Base-by-base conservation (phyloP, 768 basidiomycete species). In the Favolaschia claudopus region DNA sequence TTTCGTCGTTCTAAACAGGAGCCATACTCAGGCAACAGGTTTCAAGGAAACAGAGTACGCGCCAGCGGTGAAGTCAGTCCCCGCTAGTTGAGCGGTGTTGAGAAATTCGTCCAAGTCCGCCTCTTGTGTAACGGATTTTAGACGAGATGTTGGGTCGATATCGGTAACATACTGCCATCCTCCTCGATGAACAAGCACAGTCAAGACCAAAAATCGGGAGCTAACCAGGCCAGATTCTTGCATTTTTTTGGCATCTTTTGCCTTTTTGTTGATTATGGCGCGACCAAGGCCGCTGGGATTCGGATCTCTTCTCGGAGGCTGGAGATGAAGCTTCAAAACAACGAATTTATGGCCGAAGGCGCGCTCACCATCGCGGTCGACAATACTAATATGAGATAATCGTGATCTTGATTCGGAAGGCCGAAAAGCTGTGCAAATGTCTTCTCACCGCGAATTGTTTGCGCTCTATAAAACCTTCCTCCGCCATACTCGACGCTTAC, bases 61-160 rank as follows among this genome's bases (percentile, higher is more conserved):
- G 96, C 96, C 96, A 32, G 96, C 96, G 17, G 94, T 93, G 70
- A 99, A 99, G 67, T 99, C 94, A 12, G 92, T 92, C 47, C 91
- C 96, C 14, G 97, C 97, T 52, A 99, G 79, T 67, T 95, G 92
- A 10, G 97, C 97, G 13, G 93, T 97, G 69, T 87, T 96, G 53
- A 99, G 75, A 72, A 99, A 99, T 74, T 96, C 96, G 65, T 98
- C 95, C 19, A 99, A 80, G 78, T 98, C 95, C 53, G 87, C 80
- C 76, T 99, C 96, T 76, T 99, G 96, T 0, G 97, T 99, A 20
- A 99, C 88, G 0, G 96, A 98, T 70, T 89, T 86, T 33, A 99
- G 82, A 31, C 88, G 87, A 50, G 80, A 81, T 7, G 86, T 82
- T 12, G 82, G 72, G 54, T 92, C 89, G 19, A 87, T 47, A 67